Percentiles rank a stretch among this genome's conserved stretches.
Evolutionary conservation across 306 rosid species (phyloP).

Genomic region (Myrica gale): DNA sequence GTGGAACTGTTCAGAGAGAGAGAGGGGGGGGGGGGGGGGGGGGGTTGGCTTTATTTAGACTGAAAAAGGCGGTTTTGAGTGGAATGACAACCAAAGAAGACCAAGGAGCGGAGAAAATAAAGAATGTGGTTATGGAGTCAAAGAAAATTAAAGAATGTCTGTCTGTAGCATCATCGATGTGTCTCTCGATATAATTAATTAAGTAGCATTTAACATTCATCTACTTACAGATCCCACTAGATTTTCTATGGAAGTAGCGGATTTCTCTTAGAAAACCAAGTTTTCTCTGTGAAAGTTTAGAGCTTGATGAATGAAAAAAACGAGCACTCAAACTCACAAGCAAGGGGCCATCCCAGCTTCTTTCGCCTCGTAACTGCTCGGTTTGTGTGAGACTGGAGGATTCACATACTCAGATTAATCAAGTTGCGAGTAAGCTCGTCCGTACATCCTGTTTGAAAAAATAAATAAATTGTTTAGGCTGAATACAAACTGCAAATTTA

Average conservation of each 20-base stretch:
- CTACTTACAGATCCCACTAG: neutral
- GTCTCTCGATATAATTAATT: constrained; percentile 9
- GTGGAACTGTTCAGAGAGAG: constrained; percentile 29
- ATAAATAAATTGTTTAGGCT: too few relatives aligned
- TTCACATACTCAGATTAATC: too few relatives aligned
- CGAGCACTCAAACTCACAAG: neutral
- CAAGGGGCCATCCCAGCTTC: neutral
- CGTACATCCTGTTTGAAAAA: too few relatives aligned
- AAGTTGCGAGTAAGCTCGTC: too few relatives aligned
- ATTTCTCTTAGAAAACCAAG: neutral
- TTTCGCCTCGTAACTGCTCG: too few relatives aligned
- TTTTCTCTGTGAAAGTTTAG: neutral
- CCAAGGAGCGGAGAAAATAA: constrained; percentile 11
- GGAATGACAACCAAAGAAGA: constrained; percentile 48
- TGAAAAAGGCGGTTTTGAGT: constrained; percentile 34
- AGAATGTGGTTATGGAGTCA: constrained; percentile 37
- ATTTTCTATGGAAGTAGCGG: constrained; percentile 9
- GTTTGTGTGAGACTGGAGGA: too few relatives aligned
- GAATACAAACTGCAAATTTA: neutral
- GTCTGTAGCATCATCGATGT: constrained; percentile 13
- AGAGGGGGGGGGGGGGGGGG: constrained; percentile 32
- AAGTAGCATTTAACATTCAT: constrained; percentile 14
- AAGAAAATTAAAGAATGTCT: constrained; percentile 46
- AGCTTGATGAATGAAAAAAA: neutral
- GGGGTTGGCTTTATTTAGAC: constrained; percentile 48